phyloP scores from a whole-genome alignment of 2,329 filamentous ascomycete genomes.

The Hortaea werneckii region DNA sequence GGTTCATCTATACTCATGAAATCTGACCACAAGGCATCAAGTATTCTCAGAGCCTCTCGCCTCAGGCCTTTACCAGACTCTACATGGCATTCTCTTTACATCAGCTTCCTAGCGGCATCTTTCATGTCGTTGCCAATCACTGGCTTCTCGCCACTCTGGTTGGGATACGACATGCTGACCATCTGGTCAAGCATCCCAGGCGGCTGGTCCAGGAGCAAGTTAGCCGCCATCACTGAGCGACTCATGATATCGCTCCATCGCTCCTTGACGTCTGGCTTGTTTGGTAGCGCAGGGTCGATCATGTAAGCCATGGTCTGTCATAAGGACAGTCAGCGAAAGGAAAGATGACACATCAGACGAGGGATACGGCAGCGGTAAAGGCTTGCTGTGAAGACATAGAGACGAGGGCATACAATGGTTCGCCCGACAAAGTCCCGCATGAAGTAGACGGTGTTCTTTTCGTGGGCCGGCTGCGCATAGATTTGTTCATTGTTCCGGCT shows the following conservation, averaged over 20 bases:
- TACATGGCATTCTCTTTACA: too few species aligned
- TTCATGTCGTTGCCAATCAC: constrained; percentile 2
- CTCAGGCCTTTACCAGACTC: too few species aligned
- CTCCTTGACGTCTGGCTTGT: neutral
- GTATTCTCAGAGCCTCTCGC: too few species aligned
- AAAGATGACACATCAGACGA: too few species aligned
- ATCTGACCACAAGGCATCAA: too few species aligned
- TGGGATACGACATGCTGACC: constrained; percentile 16
- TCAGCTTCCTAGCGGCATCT: neutral
- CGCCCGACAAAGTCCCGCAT: constrained; percentile 27
- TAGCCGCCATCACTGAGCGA: constrained; percentile 3
- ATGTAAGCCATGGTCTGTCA: too few species aligned
- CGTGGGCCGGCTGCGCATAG: constrained; percentile 24
- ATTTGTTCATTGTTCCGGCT: constrained; percentile 24
- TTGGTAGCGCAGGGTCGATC: too few species aligned
- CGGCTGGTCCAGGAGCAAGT: constrained; percentile 11
- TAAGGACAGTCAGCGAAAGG: too few species aligned
- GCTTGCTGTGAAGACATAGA: too few species aligned
- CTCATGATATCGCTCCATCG: constrained; percentile 6
- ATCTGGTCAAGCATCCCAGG: constrained; percentile 16
- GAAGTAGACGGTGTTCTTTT: constrained; percentile 28
- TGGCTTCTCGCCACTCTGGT: constrained; percentile 1
- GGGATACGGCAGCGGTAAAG: too few species aligned
- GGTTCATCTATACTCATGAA: too few species aligned
- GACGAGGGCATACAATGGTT: constrained; percentile 2